Evolutionary conservation across 2,329 filamentous ascomycete species (phyloP), one percentile per base, ranked within the genome.

Genomic region (Colletotrichum truncatum): DNA sequence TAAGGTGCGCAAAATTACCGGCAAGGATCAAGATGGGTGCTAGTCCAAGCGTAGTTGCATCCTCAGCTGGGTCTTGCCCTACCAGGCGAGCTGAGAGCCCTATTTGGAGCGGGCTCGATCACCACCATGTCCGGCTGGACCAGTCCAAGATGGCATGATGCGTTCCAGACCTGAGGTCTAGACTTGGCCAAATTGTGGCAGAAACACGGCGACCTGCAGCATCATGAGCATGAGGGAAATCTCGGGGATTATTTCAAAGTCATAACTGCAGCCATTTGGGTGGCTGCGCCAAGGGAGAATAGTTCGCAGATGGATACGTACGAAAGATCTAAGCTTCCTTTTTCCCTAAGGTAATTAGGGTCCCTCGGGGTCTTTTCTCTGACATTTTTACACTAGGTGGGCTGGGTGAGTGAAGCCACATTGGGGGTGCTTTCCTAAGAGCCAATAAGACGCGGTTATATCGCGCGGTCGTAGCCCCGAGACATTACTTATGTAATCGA

Each of bases 261-360:
- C 46, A 28, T 49, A 32, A n/a, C 28, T 41, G 14, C 23, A 34
- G 23, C 38, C 48, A 21, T n/a, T n/a, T n/a, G n/a, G n/a, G 25
- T 39, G 38, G 39, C 23, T 39, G 30, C 49, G 30, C 58, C 49
- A 55, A 61, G 58, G 30, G n/a, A 30, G 23, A 38, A 45, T 9
- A 23, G 32, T 12, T 9, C 16, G 25, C 14, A 16, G 28, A 28
- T 39, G 23, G 30, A 41, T 26, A 41, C 23, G 51, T 9, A 11
- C 23, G 23, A 16, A 28, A 10, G 16, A 11, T 41, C 38, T 28
- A 11, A 7, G 11, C 18, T 14, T 34, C 14, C 9, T 52, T 54
- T 34, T 36, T 54, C 30, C 21, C 18, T 23, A 51, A 39, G 36
- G n/a, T n/a, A n/a, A n/a, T n/a, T n/a, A n/a, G n/a, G n/a, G n/a